Evolutionary conservation across 768 basidiomycete genomes (phyloP).

Genomic region (Pleurotus citrinopileatus): DNA sequence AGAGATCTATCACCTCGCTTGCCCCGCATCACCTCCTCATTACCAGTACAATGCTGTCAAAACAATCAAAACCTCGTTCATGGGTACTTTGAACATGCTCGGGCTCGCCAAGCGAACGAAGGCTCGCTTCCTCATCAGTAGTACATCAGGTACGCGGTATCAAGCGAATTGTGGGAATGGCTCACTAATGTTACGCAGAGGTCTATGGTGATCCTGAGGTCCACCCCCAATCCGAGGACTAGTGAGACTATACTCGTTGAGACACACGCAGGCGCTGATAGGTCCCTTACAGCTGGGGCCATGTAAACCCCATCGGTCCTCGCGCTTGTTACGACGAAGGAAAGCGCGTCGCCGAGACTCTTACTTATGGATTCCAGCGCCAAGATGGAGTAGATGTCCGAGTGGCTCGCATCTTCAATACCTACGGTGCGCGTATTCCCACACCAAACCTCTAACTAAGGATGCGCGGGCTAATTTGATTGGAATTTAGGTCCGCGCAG

Average conservation of each 20-base stretch:
- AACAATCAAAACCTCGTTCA: conserved; percentile 97
- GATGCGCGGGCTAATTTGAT: background rate
- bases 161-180: background rate
- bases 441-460: background rate
- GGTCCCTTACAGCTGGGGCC: conserved; percentile 71
- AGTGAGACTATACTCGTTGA: conserved; percentile 48
- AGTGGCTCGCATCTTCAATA: conserved; percentile 98
- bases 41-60: conserved; percentile 99
- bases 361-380: conserved; percentile 93
- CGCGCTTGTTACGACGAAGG: conserved; percentile 99
- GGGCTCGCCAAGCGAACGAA: conserved; percentile 97
- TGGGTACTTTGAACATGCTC: conserved; percentile 98
- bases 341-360: conserved; percentile 96
- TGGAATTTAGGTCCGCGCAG: conserved; percentile 57
- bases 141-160: conserved; percentile 75
- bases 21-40: conserved; percentile 95
- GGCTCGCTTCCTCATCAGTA: conserved; percentile 93
- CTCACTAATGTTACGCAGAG: conserved; percentile 46
- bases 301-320: conserved; percentile 97
- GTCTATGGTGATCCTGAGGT: conserved; percentile 99
- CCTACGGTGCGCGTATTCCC: conserved; percentile 48
- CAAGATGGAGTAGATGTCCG: conserved; percentile 96
- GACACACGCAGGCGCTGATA: conserved; percentile 16
- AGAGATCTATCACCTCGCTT: conserved; percentile 99
- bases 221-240: conserved; percentile 95